Percentiles rank a stretch among this genome's conserved stretches.
Conservation (phyloP, 225 moss, liverwort and hornwort species). For the Bryum argenteum region DNA sequence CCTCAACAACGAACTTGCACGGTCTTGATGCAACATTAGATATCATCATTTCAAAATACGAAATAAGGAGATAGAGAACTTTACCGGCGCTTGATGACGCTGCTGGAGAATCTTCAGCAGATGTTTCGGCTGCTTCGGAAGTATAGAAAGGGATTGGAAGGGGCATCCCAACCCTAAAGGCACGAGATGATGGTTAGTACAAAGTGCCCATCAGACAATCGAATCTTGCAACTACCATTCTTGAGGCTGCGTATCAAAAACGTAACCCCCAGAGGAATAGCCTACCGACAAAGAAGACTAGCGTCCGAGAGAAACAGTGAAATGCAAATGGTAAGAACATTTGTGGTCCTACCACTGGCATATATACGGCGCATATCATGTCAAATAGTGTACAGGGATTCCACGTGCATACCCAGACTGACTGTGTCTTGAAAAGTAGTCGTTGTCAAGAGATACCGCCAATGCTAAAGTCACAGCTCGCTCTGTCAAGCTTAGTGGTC, state of each 20-base stretch:
- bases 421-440: slow-evolving; percentile 89
- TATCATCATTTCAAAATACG: not conserved
- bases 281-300: slow-evolving; percentile 2
- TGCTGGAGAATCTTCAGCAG: slow-evolving; percentile 15
- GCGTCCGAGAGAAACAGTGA: not conserved
- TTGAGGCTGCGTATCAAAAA: slow-evolving; percentile 4
- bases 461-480: slow-evolving; percentile 84
- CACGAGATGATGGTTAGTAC: slow-evolving; percentile 18
- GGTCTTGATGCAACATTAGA: not conserved
- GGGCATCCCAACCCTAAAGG: slow-evolving; percentile 25
- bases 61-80: not conserved
- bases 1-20: not conserved
- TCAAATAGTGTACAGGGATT: not conserved
- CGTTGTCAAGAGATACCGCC: slow-evolving; percentile 95
- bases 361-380: not conserved
- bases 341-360: slow-evolving; percentile 1
- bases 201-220: not conserved
- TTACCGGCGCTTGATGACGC: slow-evolving; percentile 38
- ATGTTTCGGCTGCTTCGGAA: slow-evolving; percentile 29
- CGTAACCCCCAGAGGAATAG: not conserved
- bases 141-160: slow-evolving; percentile 43
- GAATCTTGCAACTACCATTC: not conserved
- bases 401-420: slow-evolving; percentile 38
- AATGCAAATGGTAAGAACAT: not conserved
- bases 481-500: slow-evolving; percentile 72